Conservation (phyloP, 345 rosid species). For the Gynandropsis gynandra region DNA sequence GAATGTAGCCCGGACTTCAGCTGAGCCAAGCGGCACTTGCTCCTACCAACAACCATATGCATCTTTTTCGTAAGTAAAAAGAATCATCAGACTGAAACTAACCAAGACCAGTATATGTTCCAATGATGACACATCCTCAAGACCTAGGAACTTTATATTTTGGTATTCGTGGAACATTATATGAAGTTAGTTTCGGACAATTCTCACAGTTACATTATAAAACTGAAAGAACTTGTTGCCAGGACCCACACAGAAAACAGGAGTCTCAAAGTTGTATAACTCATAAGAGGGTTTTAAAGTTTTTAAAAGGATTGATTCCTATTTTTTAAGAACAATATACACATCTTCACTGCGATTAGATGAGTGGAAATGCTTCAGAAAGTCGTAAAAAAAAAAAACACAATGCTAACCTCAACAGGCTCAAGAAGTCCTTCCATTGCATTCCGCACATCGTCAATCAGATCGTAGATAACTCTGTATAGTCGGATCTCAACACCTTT, state of each 20-base stretch:
- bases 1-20: slow-evolving; percentile 83
- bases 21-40: slow-evolving; percentile 72
- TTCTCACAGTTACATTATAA: too few relatives aligned
- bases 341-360: slow-evolving; percentile 1
- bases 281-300: too few relatives aligned
- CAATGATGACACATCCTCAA: too few relatives aligned
- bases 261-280: too few relatives aligned
- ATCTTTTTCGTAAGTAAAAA: slow-evolving; percentile 25
- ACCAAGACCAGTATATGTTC: too few relatives aligned
- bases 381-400: slow-evolving; percentile 13
- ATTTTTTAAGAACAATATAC: too few relatives aligned
- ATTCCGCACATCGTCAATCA: slow-evolving; percentile 80
- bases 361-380: slow-evolving; percentile 7
- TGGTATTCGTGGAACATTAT: too few relatives aligned
- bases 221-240: too few relatives aligned
- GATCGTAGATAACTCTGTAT: slow-evolving; percentile 89
- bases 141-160: too few relatives aligned
- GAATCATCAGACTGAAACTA: slow-evolving; percentile 8
- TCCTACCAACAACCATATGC: slow-evolving; percentile 46
- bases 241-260: too few relatives aligned
- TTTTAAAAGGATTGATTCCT: too few relatives aligned
- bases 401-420: slow-evolving; percentile 60
- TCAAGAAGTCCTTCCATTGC: slow-evolving; percentile 99
- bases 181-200: too few relatives aligned
- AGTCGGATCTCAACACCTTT: slow-evolving; percentile 90